These are phyloP conservation scores for Citrullus colocynthis DNA, from an alignment of 306 rosid species.

Conservation along the genomic window DNA sequence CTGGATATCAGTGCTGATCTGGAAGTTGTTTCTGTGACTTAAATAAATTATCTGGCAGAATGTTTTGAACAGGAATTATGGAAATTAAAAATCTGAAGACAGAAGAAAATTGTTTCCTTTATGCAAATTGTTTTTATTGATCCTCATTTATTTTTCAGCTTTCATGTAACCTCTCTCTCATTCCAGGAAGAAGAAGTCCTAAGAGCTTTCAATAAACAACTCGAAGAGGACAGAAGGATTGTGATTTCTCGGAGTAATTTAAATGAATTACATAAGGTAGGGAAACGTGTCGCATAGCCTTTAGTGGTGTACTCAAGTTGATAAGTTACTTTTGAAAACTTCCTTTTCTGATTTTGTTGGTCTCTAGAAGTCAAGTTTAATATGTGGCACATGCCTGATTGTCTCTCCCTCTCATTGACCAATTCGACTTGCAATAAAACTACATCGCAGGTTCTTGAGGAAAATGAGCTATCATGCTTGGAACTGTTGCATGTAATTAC, in stretches of 20 bases:
- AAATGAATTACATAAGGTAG: constrained; percentile 68
- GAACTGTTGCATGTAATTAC: constrained; percentile 58
- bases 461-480: constrained; percentile 56
- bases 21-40: not conserved
- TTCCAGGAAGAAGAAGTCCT: constrained; percentile 74
- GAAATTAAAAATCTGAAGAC: not conserved
- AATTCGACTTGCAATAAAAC: constrained; percentile 12
- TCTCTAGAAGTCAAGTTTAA: not conserved
- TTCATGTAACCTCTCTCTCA: constrained; percentile 12
- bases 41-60: not conserved
- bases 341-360: not conserved
- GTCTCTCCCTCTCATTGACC: constrained; percentile 4
- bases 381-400: not conserved
- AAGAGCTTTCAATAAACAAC: constrained; percentile 67
- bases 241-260: constrained; percentile 78
- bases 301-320: not conserved
- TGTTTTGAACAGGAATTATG: not conserved
- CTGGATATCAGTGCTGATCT: not conserved
- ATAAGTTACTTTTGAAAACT: not conserved
- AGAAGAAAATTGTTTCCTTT: not conserved
- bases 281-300: not conserved
- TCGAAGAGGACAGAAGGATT: constrained; percentile 81
- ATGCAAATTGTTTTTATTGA: not conserved
- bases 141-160: not conserved
- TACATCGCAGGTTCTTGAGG: constrained; percentile 75